A percentile compares a stretch with the other conserved stretches of the same genome.
These are phyloP conservation scores for Tilletiopsis washingtonensis DNA, from an alignment of 1,284 basidiomycete genomes.

Conservation along the genomic window DNA sequence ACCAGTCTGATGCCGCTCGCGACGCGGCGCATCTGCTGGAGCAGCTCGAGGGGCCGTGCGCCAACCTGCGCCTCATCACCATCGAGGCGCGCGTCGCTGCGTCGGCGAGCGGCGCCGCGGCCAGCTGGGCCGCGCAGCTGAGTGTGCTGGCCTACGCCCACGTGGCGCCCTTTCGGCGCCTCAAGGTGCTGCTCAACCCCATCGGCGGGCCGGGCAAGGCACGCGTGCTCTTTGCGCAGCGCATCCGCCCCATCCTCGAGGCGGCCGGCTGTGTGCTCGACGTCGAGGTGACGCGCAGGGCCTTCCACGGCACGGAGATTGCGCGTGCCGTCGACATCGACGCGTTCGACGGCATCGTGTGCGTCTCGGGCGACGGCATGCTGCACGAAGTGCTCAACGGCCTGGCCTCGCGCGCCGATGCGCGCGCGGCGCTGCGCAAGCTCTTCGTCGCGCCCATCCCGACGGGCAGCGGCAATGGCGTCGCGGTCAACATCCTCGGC, in stretches of 20 bases:
- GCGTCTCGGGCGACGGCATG: conserved; percentile 82
- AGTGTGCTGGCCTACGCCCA: conserved; percentile 19
- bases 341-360: conserved; percentile 60
- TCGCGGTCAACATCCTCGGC: conserved; percentile 63
- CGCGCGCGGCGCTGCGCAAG: conserved; percentile 59
- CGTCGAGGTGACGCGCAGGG: conserved; percentile 53
- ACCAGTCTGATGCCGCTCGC: background rate
- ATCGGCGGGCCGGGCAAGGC: conserved; percentile 76
- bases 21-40: conserved; percentile 8
- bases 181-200: conserved; percentile 71
- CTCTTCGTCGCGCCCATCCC: conserved; percentile 80
- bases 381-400: conserved; percentile 90
- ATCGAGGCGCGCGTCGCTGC: conserved; percentile 26
- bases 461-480: conserved; percentile 74
- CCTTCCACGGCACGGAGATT: conserved; percentile 66
- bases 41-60: conserved; percentile 30
- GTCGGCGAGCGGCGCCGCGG: conserved; percentile 3
- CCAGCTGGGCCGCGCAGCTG: conserved; percentile 20
- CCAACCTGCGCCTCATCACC: conserved; percentile 30
- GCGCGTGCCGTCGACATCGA: conserved; percentile 58
- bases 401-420: conserved; percentile 65
- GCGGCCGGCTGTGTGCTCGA: conserved; percentile 67
- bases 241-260: conserved; percentile 69
- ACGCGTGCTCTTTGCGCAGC: conserved; percentile 56
- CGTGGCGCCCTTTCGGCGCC: conserved; percentile 18